phyloP scores from a whole-genome alignment of 225 moss, liverwort and hornwort species.

The Marchantia polymorpha region DNA sequence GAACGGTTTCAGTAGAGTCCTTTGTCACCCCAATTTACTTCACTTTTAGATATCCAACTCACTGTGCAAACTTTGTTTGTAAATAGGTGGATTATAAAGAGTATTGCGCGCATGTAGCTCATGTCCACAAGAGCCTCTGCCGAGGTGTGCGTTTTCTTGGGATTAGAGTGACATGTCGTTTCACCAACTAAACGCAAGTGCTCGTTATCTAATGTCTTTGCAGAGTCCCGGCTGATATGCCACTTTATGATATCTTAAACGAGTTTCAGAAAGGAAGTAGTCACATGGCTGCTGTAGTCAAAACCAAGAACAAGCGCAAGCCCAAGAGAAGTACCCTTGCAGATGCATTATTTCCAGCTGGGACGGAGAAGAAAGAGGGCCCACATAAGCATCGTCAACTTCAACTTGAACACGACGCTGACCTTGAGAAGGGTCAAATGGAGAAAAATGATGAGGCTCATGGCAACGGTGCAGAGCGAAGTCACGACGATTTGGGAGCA shows the following conservation, averaged over 20 bases:
- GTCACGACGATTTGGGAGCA: not conserved
- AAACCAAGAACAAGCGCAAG: conserved; percentile 45
- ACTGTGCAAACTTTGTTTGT: too few relatives aligned
- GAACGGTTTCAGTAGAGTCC: too few relatives aligned
- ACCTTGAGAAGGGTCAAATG: conserved; percentile 36
- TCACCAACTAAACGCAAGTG: too few relatives aligned
- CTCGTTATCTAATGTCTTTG: not conserved
- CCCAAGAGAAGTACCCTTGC: conserved; percentile 40
- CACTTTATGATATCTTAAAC: conserved; percentile 88
- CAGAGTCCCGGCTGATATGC: conserved; percentile 74
- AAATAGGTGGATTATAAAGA: too few relatives aligned
- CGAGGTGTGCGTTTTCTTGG: not conserved
- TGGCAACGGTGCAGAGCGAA: not conserved
- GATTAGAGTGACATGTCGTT: too few relatives aligned
- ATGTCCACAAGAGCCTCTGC: too few relatives aligned
- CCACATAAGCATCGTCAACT: not conserved
- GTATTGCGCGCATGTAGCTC: too few relatives aligned
- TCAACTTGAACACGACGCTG: conserved; percentile 9
- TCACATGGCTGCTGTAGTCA: conserved; percentile 95
- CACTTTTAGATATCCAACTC: too few relatives aligned
- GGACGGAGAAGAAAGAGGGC: conserved; percentile 17
- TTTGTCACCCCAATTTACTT: too few relatives aligned
- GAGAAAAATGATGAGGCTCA: conserved; percentile 8
- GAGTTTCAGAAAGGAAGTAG: conserved; percentile 97
- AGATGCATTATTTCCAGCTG: conserved; percentile 36